Evolutionary conservation across 2,329 filamentous ascomycete genomes (phyloP).

Genomic region (Microcyclosporella mali): DNA sequence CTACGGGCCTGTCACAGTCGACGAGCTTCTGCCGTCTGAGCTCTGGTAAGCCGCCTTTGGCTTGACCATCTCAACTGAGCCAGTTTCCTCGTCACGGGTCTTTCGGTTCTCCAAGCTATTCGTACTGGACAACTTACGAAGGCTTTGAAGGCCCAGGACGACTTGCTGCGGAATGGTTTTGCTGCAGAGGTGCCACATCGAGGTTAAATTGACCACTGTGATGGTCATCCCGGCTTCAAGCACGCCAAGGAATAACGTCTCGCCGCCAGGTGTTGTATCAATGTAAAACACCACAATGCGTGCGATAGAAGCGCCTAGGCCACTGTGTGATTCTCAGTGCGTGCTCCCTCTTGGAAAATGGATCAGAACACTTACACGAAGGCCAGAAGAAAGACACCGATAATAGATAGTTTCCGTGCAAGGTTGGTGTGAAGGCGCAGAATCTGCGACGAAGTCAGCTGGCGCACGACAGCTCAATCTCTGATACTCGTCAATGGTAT

Average conservation of each 20-base stretch:
- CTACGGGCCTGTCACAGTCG: too few species aligned
- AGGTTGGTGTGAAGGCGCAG: background rate
- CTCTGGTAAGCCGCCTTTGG: too few species aligned
- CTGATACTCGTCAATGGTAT: constrained; percentile 1
- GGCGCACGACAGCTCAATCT: background rate
- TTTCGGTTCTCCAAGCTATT: too few species aligned
- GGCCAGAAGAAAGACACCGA: constrained; percentile 1
- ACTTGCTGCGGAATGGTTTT: background rate
- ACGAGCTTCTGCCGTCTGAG: too few species aligned
- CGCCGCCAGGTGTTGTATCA: background rate
- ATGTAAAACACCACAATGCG: background rate
- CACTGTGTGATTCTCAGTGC: background rate
- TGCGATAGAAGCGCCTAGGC: constrained; percentile 1
- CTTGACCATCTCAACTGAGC: too few species aligned
- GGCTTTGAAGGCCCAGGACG: background rate
- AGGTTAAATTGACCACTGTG: constrained; percentile 1
- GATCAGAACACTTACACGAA: constrained; percentile 1
- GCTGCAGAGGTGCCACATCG: background rate
- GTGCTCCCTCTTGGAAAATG: too few species aligned
- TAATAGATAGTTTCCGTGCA: background rate
- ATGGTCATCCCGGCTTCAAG: constrained; percentile 1
- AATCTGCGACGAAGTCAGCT: background rate
- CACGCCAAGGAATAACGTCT: background rate
- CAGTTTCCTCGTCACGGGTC: too few species aligned
- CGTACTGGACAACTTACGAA: background rate